Base-by-base conservation (phyloP, 495 filamentous ascomycete genomes). In the Hyaloscypha variabilis region DNA sequence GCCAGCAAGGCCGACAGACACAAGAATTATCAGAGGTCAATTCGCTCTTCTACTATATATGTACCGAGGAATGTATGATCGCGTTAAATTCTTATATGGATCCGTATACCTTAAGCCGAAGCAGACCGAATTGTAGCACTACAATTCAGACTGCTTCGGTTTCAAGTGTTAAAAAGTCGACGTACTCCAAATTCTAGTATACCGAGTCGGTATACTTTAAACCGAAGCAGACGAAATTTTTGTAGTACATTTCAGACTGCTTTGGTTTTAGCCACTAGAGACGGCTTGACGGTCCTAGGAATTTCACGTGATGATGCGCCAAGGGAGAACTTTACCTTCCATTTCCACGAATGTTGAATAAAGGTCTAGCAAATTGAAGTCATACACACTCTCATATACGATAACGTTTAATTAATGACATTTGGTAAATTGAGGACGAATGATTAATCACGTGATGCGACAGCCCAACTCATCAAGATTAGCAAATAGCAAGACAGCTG, bases 181-280 rank as follows among this genome's bases (percentile, higher is more conserved):
- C 31, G 31, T 31, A 31, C n/a, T 57, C 54, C 24, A 28, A 31
- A 28, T 57, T 57, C 54, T 57, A 57, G 10, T 30, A 11, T 57
- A 57, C 26, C 54, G 10, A 57, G 24, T 31, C 26, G 23, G 26
- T 31, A 57, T 57, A 57, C 54, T 57, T 26, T 57, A 57, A 57
- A 57, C 26, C 21, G 23, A 57, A 57, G 54, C 54, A 57, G 54
- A 57, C 54, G 23, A 26, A 57, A 30, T 57, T 57, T 14, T 31
- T 28, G 11, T 24, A 57, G 23, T 30, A 26, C 24, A 31, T 28
- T 30, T 57, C 26, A 57, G 54, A 57, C 26, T 31, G 26, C 54
- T 57, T 57, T 31, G 54, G 54, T 57, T 57, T 57, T 26, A 30
- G 31, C 23, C 54, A 57, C 21, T 26, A 57, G 54, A 26, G 31